Evolutionary conservation across 805 yeast genomes (phyloP).

Genomic region (Starmerella davenportii): DNA sequence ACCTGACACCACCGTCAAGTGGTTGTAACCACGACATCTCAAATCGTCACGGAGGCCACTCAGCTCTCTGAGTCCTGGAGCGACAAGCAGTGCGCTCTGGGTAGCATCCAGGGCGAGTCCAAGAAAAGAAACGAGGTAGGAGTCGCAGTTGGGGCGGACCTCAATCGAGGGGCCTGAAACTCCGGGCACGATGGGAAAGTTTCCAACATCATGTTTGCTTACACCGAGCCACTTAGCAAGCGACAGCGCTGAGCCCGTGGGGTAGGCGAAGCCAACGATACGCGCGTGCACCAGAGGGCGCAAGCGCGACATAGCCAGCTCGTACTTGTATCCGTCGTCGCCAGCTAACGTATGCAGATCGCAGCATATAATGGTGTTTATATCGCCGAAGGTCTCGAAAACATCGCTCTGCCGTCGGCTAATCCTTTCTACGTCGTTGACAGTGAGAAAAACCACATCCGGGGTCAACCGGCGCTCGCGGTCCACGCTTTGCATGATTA

Average conservation of each 20-base stretch:
- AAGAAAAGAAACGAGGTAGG: background rate
- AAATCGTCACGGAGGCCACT: too few species aligned
- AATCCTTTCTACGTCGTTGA: background rate
- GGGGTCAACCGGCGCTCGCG: background rate
- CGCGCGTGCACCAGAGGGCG: constrained; percentile 22
- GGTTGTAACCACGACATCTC: too few species aligned
- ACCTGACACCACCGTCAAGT: too few species aligned
- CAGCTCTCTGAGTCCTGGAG: too few species aligned
- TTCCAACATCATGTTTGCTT: constrained; percentile 38
- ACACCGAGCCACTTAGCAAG: constrained; percentile 79
- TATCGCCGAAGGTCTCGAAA: constrained; percentile 30
- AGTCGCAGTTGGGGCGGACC: background rate
- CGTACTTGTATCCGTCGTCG: constrained; percentile 43
- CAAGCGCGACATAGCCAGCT: constrained; percentile 45
- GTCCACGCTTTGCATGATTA: background rate
- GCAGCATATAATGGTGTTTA: constrained; percentile 56
- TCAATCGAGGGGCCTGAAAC: constrained; percentile 27
- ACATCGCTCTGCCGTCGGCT: background rate
- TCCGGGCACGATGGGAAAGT: constrained; percentile 51
- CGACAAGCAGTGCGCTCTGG: too few species aligned
- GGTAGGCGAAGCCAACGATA: constrained; percentile 49
- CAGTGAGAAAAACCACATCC: background rate
- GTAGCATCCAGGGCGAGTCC: too few species aligned
- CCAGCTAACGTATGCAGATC: constrained; percentile 57
- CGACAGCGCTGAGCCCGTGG: constrained; percentile 60